Percentiles rank a stretch among this genome's conserved stretches.
These are phyloP conservation scores for Pinus taeda DNA, from an alignment of 75 land plant genomes.

Conservation along the genomic window DNA sequence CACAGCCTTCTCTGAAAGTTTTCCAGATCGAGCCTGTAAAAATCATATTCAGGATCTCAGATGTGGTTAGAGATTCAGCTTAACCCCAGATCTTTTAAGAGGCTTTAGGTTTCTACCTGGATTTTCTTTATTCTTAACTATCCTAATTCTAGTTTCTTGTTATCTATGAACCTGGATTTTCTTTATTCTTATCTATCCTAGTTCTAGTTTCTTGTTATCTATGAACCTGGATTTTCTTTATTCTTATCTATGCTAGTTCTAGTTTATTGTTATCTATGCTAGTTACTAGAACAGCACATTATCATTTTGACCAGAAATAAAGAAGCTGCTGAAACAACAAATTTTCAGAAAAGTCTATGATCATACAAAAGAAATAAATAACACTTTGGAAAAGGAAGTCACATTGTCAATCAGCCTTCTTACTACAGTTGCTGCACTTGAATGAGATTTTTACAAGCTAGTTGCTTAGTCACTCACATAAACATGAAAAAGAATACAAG, in stretches of 20 bases:
- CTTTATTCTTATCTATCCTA: no score
- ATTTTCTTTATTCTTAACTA: no score
- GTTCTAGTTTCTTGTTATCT: no score
- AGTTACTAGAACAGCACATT: neutral
- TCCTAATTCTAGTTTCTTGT: no score
- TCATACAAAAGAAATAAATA: neutral
- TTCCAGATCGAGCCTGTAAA: slow-evolving; percentile 68
- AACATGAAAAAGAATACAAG: neutral
- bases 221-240: no score
- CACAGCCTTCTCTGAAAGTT: slow-evolving; percentile 46
- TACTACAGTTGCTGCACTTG: neutral
- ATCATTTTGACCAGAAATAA: neutral
- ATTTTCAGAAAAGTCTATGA: neutral
- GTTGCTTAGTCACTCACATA: neutral
- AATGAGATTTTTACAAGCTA: neutral
- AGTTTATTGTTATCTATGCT: no score
- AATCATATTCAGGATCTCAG: slow-evolving; percentile 4
- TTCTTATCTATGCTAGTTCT: no score
- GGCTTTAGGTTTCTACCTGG: no score
- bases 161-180: no score
- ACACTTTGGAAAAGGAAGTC: neutral
- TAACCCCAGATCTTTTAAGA: no score
- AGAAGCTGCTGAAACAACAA: neutral
- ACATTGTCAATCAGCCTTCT: neutral
- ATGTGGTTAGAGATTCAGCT: neutral